Evolutionary conservation across 176 grass and related monocot genomes (phyloP).

Genomic region (Cocos nucifera): DNA sequence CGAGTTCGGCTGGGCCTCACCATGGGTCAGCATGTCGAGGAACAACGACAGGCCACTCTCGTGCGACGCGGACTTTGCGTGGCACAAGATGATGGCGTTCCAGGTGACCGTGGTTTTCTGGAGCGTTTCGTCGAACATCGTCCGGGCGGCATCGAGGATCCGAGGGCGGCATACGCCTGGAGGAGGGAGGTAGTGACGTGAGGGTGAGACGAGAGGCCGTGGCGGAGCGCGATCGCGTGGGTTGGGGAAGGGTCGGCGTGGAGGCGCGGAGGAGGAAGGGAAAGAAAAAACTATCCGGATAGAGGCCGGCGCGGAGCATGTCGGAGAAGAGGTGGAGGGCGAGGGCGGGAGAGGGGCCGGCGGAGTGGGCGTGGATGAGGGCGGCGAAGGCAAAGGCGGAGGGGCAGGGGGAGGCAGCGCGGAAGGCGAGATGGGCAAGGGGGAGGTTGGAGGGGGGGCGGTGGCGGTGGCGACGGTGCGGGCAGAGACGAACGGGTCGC

Average conservation of each 20-base stretch:
- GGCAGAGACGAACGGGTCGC: constrained; percentile 2
- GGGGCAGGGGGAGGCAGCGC: background rate
- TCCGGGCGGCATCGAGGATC: background rate
- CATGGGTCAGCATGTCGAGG: background rate
- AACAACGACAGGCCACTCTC: constrained; percentile 4
- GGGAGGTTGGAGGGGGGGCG: background rate
- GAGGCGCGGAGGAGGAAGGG: constrained; percentile 4
- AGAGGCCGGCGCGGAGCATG: constrained; percentile 14
- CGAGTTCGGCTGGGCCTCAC: background rate
- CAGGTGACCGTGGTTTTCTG: constrained; percentile 6
- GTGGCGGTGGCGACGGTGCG: constrained; percentile 5
- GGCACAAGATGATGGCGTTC: constrained; percentile 14
- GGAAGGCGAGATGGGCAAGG: constrained; percentile 12
- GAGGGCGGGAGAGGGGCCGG: background rate
- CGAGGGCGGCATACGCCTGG: constrained; percentile 8
- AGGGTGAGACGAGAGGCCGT: background rate
- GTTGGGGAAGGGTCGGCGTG: background rate
- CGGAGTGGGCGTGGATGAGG: constrained; percentile 6
- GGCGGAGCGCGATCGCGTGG: constrained; percentile 5
- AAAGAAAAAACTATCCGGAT: constrained; percentile 26
- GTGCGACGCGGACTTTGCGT: background rate
- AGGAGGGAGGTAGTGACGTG: constrained; percentile 22
- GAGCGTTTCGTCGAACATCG: constrained; percentile 19
- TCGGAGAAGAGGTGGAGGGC: constrained; percentile 2
- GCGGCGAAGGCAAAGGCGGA: constrained; percentile 12